Base-by-base conservation (phyloP, 345 rosid species). In the Rhodamnia rubescens region DNA sequence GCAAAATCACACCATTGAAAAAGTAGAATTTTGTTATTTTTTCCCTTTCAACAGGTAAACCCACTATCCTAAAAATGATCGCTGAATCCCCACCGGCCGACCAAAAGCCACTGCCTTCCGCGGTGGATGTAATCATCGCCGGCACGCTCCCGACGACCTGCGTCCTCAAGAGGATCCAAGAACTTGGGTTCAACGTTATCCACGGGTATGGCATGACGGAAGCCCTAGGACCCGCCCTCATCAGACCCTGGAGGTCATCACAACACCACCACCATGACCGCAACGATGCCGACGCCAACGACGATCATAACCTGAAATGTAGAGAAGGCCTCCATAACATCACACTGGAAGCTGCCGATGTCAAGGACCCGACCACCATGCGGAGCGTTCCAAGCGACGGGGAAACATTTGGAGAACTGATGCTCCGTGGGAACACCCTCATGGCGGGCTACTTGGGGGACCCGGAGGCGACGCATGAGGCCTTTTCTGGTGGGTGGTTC, bases 141-240 rank as follows among this genome's bases (percentile, higher is more conserved):
- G 93, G 93, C 10, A 85, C 83, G 24, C 82, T 92, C 59, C 90
- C 93, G 6, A 36, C 59, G 5, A 8, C 83, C 5, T 29, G 61
- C 14, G 86, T 87, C 7, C 8, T 91, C 20, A 22, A 29, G 47
- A 90, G 88, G 61, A 93, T 90, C 50, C 84, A 88, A 83, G 87
- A 87, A 16, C 88, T 91, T 61, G 95, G 95, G 22, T 93, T 92
- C 55, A 84, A 29, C 24, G 90, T 92, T 20, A 78, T 84, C 16
- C 52, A 87, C 49, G 95, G 91, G 2, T 92, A 92, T 57, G 95
- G 95, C 15, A 92, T 93, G 95, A 93, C 94, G 1, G 95, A 93
- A 80, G 90, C 86, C 11, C 91, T 93, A 0, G 94, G 94, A 10
- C 93, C 93, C 10, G 88, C 90, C 9, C 84, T 88, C 53, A 88